Evolutionary conservation across 495 filamentous ascomycete genomes (phyloP), one percentile per base, ranked within the genome.

Genomic region (Trichoderma reesei): DNA sequence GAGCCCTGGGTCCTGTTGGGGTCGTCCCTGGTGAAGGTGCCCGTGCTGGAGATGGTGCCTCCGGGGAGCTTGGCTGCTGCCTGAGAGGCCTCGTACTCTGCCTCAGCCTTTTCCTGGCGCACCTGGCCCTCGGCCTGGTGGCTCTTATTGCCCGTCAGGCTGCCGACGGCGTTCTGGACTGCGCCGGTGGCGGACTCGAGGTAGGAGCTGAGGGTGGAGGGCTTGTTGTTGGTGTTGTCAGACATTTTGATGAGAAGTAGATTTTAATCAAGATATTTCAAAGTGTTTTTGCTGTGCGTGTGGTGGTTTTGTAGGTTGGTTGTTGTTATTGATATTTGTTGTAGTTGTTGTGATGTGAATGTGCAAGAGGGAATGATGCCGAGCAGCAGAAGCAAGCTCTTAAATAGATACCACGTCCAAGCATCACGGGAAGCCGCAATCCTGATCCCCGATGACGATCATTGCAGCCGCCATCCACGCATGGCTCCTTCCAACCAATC

Each of bases 151-250:
- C 93, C 93, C n/a, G 90, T 91, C 48, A 95, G 61, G 65, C 79
- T 79, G 62, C 91, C 89, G 48, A 95, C 67, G 51, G 79, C 83
- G 63, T 81, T 87, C 75, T 96, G 91, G 62, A 85, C 85, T 46
- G 84, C 73, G 64, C 89, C 90, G 54, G 83, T 81, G 69, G 88
- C 89, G n/a, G 80, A 82, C 82, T 96, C 91, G 65, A 92, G 73
- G 80, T 88, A 88, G 61, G 90, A 89, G 81, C 92, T 82, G 72
- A 90, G 78, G 66, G 90, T 93, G 63, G 90, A 95, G 59, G 88
- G 83, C 73, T 86, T 83, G 68, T 83, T 80, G 78, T 83, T 79
- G 51, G 51, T 13, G 51, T 56, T 61, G 73, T 59, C 59, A 69
- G 88, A 85, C 88, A 90, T 90, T 26, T 26, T 26, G 59, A 64